Evolutionary conservation across 306 rosid genomes (phyloP).

Genomic region (Carpinus viminea): DNA sequence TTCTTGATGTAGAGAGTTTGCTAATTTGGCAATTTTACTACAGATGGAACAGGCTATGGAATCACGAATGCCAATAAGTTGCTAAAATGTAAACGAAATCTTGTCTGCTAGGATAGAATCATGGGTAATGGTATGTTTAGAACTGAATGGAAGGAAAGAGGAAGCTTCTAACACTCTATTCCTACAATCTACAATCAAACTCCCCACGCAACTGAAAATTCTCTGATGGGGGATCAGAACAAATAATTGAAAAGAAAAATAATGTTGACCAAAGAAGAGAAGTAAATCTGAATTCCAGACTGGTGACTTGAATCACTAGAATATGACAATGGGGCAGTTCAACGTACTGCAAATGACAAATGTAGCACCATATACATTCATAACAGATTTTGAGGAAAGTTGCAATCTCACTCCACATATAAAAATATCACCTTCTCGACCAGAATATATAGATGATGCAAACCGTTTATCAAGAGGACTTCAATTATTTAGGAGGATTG

Average conservation of each 20-base stretch:
- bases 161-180: neutral
- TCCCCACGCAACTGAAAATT: neutral
- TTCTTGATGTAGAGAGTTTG: neutral
- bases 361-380: neutral
- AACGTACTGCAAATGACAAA: no score
- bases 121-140: neutral
- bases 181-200: neutral
- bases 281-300: neutral
- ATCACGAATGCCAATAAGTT: neutral
- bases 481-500: constrained; percentile 28
- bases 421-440: constrained; percentile 4
- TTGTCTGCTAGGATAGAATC: neutral
- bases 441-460: constrained; percentile 10
- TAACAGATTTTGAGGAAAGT: neutral
- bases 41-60: neutral
- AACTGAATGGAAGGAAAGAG: neutral
- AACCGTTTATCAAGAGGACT: constrained; percentile 18
- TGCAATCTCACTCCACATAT: neutral
- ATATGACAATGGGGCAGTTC: no score
- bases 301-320: neutral
- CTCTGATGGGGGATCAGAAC: neutral
- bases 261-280: neutral
- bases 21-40: neutral
- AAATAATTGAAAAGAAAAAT: neutral
- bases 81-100: neutral